These are phyloP conservation scores for Arthrobotrys sinensis DNA, from an alignment of 2,329 filamentous ascomycete genomes.

Conservation along the genomic window DNA sequence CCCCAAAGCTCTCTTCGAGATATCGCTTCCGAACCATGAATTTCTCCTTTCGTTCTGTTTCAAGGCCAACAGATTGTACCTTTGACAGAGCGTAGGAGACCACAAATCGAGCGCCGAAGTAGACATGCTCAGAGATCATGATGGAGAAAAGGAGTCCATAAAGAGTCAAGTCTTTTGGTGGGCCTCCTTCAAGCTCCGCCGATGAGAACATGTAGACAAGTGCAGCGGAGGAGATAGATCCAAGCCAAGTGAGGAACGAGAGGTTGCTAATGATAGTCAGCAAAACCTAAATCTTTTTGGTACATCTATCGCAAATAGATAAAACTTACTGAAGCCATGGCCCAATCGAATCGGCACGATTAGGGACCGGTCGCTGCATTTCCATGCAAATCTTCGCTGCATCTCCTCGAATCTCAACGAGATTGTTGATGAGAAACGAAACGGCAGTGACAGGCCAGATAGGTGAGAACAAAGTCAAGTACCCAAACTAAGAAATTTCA, in stretches of 20 bases:
- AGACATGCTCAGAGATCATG: constrained; percentile 89
- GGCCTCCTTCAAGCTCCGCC: constrained; percentile 76
- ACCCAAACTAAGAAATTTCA: constrained; percentile 73
- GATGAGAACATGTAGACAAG: constrained; percentile 91
- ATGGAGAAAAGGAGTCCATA: constrained; percentile 88
- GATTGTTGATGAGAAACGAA: constrained; percentile 94
- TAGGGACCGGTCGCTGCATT: constrained; percentile 89
- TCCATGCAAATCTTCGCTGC: constrained; percentile 93
- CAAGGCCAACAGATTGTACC: constrained; percentile 86
- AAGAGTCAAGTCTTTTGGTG: constrained; percentile 78
- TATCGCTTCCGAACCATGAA: constrained; percentile 85
- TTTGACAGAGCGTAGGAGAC: constrained; percentile 82
- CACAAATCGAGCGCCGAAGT: constrained; percentile 81
- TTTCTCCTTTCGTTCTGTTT: constrained; percentile 86
- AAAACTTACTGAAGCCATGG: constrained; percentile 79
- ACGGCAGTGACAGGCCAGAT: constrained; percentile 94
- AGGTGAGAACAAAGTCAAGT: constrained; percentile 90
- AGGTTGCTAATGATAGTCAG: constrained; percentile 71
- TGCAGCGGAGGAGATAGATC: constrained; percentile 87
- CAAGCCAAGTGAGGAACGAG: constrained; percentile 92
- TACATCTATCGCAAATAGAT: neutral
- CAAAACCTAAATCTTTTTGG: neutral
- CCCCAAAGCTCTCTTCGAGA: constrained; percentile 79
- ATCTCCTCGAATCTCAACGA: constrained; percentile 93
- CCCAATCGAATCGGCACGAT: constrained; percentile 92